Evolutionary conservation across 73 alveolate genomes (phyloP).

Genomic region (Paraurostyla sp.): DNA sequence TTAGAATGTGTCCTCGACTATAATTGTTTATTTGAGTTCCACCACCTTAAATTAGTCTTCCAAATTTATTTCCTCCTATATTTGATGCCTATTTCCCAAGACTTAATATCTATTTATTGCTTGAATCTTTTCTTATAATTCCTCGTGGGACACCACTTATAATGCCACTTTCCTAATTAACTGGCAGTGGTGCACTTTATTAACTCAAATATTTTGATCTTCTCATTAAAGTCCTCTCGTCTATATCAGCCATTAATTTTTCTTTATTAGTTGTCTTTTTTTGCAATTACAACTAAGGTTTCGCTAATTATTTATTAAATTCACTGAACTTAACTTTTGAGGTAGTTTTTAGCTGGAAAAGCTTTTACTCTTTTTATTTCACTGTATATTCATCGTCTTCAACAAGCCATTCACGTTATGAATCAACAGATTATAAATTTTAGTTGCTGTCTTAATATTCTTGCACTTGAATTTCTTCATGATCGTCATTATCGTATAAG

Average conservation of each 20-base stretch:
- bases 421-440: not conserved
- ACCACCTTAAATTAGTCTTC: not conserved
- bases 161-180: not conserved
- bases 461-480: not conserved
- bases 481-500: not conserved
- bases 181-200: not conserved
- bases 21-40: not conserved
- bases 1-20: not conserved
- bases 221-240: not conserved
- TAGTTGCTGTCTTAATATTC: not conserved
- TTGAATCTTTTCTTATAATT: not conserved
- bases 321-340: not conserved
- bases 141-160: not conserved
- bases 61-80: not conserved
- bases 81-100: not conserved
- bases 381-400: conserved; percentile 18
- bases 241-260: not conserved
- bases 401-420: conserved; percentile 1
- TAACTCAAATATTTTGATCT: not conserved
- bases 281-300: not conserved
- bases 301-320: not conserved
- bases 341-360: not conserved
- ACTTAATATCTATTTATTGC: too few species aligned
- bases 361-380: not conserved
- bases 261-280: not conserved